Percentiles rank a stretch among this genome's conserved stretches.
These are phyloP conservation scores for Adansonia digitata DNA, from an alignment of 345 rosid species.

Conservation along the genomic window DNA sequence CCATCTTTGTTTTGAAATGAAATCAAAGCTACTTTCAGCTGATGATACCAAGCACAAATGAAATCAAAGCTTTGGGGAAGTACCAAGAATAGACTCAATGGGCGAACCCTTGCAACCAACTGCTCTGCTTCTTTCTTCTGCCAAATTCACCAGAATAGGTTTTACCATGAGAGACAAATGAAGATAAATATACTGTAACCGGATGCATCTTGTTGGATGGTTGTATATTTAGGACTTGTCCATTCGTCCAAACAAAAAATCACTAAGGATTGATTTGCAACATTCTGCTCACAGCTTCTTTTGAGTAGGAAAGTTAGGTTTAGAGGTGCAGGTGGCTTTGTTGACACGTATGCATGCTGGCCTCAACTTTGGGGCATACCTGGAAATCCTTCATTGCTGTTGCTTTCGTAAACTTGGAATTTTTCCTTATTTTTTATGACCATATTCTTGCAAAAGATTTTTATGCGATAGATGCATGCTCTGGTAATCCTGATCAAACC, in stretches of 20 bases:
- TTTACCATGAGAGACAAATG: slow-evolving; percentile 16
- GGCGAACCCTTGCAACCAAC: no score
- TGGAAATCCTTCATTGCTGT: slow-evolving; percentile 21
- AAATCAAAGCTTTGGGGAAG: background rate
- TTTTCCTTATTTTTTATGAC: slow-evolving; percentile 3
- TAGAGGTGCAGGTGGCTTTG: slow-evolving; percentile 4
- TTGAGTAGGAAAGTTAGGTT: background rate
- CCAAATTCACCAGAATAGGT: slow-evolving; percentile 11
- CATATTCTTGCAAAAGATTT: background rate
- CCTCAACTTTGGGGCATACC: slow-evolving; percentile 26
- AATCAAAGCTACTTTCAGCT: background rate
- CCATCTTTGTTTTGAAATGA: background rate
- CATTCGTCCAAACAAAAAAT: no score
- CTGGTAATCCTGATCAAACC: background rate
- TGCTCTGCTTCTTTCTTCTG: slow-evolving; percentile 25
- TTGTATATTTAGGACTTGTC: slow-evolving; percentile 15
- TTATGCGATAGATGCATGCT: background rate
- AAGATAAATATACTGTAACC: slow-evolving; percentile 13
- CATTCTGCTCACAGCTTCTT: slow-evolving; percentile 22
- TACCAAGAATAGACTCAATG: slow-evolving; percentile 26
- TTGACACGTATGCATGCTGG: slow-evolving; percentile 13
- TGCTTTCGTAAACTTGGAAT: slow-evolving; percentile 10
- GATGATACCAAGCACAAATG: background rate
- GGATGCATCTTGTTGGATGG: background rate
- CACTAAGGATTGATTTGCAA: slow-evolving; percentile 25